These are phyloP conservation scores for Erucastrum elatum DNA, from an alignment of 345 rosid species.

Conservation along the genomic window DNA sequence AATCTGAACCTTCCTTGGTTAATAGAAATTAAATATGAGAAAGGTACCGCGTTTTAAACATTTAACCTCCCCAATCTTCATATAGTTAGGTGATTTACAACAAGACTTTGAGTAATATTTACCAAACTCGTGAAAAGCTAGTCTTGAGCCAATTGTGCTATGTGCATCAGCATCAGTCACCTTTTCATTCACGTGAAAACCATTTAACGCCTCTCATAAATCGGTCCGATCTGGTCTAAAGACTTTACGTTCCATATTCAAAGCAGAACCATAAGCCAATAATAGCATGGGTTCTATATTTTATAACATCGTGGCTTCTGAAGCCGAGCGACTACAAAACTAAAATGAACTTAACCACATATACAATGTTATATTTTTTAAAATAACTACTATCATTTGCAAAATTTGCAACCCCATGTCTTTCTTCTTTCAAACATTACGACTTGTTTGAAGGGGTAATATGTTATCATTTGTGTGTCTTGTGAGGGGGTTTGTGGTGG, in stretches of 20 bases:
- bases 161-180: neutral
- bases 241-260: neutral
- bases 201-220: neutral
- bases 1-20: conserved; percentile 17
- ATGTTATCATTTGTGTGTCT: conserved; percentile 19
- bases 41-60: conserved; percentile 10
- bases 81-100: conserved; percentile 29
- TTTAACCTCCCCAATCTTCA: neutral
- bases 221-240: conserved; percentile 3
- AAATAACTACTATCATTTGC: neutral
- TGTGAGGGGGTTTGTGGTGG: neutral
- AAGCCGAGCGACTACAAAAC: neutral
- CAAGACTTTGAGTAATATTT: conserved; percentile 20
- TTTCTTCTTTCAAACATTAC: conserved; percentile 1
- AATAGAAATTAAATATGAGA: neutral
- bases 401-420: neutral
- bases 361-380: neutral
- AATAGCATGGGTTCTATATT: neutral
- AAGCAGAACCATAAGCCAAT: conserved; percentile 11
- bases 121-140: conserved; percentile 22
- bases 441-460: neutral
- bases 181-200: neutral
- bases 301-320: neutral
- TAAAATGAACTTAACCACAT: neutral
- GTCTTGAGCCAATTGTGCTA: neutral